These are phyloP conservation scores for Mariannaea sp. DNA, from an alignment of 2,329 filamentous ascomycete genomes.

Conservation along the genomic window DNA sequence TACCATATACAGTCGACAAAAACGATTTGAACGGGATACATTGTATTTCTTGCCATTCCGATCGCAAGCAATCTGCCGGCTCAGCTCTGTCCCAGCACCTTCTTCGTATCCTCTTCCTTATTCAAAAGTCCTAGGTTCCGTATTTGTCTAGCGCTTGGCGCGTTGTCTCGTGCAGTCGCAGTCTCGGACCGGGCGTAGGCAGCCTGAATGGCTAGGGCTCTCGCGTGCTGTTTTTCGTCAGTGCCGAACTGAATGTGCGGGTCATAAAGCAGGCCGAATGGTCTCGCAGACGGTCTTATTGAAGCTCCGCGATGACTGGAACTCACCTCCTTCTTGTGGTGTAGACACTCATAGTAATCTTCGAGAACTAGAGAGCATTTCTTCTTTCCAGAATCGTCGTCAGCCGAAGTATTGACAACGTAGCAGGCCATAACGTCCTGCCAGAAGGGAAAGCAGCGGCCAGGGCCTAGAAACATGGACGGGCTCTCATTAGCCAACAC, in stretches of 20 bases:
- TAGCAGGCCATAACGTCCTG: constrained; percentile 99
- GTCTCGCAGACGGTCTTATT: background rate
- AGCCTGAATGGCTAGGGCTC: constrained; percentile 77
- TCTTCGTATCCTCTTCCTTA: constrained; percentile 79
- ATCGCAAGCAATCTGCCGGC: constrained; percentile 9
- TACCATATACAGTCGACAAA: constrained; percentile 28
- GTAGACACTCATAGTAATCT: constrained; percentile 98
- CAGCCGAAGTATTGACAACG: constrained; percentile 84
- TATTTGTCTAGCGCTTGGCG: constrained; percentile 84
- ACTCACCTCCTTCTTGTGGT: constrained; percentile 97
- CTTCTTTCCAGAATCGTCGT: constrained; percentile 79
- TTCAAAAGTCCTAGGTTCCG: constrained; percentile 82
- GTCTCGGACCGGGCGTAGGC: constrained; percentile 83
- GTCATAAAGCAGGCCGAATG: background rate
- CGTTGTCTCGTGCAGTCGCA: constrained; percentile 76
- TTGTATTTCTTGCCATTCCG: constrained; percentile 1
- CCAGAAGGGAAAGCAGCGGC: constrained; percentile 98
- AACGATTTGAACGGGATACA: constrained; percentile 4
- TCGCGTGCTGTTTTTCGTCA: constrained; percentile 65
- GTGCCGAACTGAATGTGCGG: constrained; percentile 1
- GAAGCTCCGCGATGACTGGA: background rate
- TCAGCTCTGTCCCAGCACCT: constrained; percentile 52
- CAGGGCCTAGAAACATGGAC: constrained; percentile 52
- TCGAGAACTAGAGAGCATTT: constrained; percentile 87
- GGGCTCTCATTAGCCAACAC: constrained; percentile 32